Evolutionary conservation across 1,284 basidiomycete genomes (phyloP).

Genomic region (Rhodotorula mucilaginosa): DNA sequence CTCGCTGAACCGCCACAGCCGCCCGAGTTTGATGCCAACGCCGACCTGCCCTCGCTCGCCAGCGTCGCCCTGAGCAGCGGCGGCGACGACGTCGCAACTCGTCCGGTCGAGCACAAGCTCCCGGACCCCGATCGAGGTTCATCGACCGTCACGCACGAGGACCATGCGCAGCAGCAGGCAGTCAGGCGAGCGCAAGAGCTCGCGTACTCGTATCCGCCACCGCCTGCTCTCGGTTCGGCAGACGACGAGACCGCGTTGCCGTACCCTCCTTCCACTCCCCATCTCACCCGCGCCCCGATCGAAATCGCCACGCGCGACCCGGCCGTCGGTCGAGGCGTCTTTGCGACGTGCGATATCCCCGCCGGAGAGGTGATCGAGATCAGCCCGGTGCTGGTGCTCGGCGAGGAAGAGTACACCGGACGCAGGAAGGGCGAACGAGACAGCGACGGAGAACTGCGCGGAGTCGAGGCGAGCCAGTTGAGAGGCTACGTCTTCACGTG

Average conservation of each 20-base stretch:
- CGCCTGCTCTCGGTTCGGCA: slow-evolving; percentile 3
- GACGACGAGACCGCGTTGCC: slow-evolving; percentile 7
- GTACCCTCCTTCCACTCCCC: slow-evolving; percentile 35
- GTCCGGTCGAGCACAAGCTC: slow-evolving; percentile 19
- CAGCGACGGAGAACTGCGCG: slow-evolving; percentile 56
- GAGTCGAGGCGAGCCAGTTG: slow-evolving; percentile 60
- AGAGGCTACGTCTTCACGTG: slow-evolving; percentile 86
- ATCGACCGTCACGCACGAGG: too few species aligned
- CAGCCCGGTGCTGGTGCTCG: slow-evolving; percentile 79
- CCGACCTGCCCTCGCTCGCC: slow-evolving; percentile 12
- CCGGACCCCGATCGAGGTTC: neutral
- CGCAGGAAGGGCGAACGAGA: slow-evolving; percentile 5
- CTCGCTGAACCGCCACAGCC: slow-evolving; percentile 6
- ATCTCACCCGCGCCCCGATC: slow-evolving; percentile 36
- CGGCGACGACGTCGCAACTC: neutral
- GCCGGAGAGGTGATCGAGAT: slow-evolving; percentile 71
- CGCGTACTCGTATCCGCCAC: slow-evolving; percentile 33
- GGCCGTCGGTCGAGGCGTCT: slow-evolving; percentile 42
- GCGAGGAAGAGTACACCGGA: slow-evolving; percentile 62
- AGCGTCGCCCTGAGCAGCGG: slow-evolving; percentile 10
- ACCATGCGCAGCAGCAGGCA: neutral
- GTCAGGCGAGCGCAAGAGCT: neutral
- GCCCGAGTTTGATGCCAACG: neutral
- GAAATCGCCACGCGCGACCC: slow-evolving; percentile 28
- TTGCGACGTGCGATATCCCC: slow-evolving; percentile 60